Percentiles rank a stretch among this genome's conserved stretches.
phyloP scores from a whole-genome alignment of 2,329 filamentous ascomycete genomes.

The Microdochium bolleyi region DNA sequence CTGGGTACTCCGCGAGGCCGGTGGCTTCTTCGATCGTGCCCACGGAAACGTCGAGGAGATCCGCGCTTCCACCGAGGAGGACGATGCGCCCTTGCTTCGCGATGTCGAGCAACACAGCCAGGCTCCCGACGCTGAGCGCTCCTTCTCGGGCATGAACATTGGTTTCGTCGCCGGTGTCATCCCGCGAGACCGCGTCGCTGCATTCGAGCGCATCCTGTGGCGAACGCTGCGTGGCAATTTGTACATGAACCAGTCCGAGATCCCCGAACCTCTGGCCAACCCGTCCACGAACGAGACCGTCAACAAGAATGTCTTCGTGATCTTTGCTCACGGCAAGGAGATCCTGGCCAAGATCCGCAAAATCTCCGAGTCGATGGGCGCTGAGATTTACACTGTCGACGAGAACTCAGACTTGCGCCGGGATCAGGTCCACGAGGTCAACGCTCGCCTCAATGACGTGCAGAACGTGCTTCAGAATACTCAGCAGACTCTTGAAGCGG shows the following conservation, averaged over 20 bases:
- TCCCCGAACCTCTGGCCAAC: slow-evolving; percentile 85
- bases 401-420: slow-evolving; percentile 93
- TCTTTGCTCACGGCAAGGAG: slow-evolving; percentile 97
- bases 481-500: slow-evolving; percentile 85
- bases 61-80: slow-evolving; percentile 78
- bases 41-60: slow-evolving; percentile 97
- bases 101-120: slow-evolving; percentile 80
- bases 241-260: slow-evolving; percentile 99
- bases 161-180: slow-evolving; percentile 97
- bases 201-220: slow-evolving; percentile 97
- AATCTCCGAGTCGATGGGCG: slow-evolving; percentile 95
- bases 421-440: slow-evolving; percentile 96
- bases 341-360: slow-evolving; percentile 98
- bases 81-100: slow-evolving; percentile 86
- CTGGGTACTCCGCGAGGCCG: slow-evolving; percentile 93
- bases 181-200: slow-evolving; percentile 80
- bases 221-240: slow-evolving; percentile 93
- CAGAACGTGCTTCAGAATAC: slow-evolving; percentile 92
- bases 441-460: slow-evolving; percentile 83
- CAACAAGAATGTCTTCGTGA: slow-evolving; percentile 98
- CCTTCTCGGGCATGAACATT: slow-evolving; percentile 97
- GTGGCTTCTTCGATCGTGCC: slow-evolving; percentile 93
- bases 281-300: slow-evolving; percentile 86
- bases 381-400: slow-evolving; percentile 92
- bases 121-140: slow-evolving; percentile 65